These are phyloP conservation scores for Thielaviopsis punctulata DNA, from an alignment of 2,329 filamentous ascomycete genomes.

Conservation along the genomic window DNA sequence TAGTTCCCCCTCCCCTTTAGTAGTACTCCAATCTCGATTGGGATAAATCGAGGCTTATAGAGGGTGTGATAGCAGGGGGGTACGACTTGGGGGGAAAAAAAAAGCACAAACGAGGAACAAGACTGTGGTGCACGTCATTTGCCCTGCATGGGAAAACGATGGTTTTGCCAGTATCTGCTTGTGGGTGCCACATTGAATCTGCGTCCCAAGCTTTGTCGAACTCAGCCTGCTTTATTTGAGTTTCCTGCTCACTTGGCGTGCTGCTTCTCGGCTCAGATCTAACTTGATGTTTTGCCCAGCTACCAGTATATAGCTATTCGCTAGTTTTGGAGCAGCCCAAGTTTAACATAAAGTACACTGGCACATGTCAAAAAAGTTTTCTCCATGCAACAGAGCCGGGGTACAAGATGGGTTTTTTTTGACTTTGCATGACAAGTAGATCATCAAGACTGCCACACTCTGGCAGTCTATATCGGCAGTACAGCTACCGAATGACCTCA, in stretches of 20 bases:
- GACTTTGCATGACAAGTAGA: not conserved
- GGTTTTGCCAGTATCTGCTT: not conserved
- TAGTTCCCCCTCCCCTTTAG: not conserved
- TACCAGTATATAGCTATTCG: not conserved
- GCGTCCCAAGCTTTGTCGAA: not conserved
- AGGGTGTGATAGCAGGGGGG: not conserved
- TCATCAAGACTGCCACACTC: not conserved
- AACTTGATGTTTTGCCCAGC: not conserved
- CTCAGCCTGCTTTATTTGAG: too few relatives aligned
- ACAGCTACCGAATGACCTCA: not conserved
- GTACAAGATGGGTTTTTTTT: too few relatives aligned
- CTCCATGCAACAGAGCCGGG: too few relatives aligned
- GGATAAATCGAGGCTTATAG: not conserved
- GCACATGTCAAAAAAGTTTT: not conserved
- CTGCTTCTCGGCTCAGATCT: not conserved
- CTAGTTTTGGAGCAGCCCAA: not conserved
- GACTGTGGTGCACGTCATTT: too few relatives aligned
- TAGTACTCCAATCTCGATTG: not conserved
- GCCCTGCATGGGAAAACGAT: too few relatives aligned
- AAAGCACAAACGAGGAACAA: not conserved
- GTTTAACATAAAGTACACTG: not conserved
- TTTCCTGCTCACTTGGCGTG: not conserved
- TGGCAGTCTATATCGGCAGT: not conserved
- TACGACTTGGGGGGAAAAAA: not conserved
- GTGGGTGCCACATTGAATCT: not conserved